phyloP scores from a whole-genome alignment of 257 asterid genomes.

The Nicotiana obtusifolia region DNA sequence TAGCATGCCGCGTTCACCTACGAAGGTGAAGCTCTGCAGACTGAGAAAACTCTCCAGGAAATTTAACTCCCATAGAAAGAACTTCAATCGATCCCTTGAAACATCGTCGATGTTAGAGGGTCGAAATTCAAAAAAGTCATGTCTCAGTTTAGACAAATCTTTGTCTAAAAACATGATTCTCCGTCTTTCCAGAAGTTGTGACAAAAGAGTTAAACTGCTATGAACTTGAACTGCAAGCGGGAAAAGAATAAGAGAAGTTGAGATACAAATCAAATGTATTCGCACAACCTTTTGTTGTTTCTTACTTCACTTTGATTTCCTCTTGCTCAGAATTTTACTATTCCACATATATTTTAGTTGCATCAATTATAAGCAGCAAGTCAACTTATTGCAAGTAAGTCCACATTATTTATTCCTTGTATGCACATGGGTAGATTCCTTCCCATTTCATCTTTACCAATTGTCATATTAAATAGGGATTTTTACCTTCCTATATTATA shows the following conservation, averaged over 20 bases:
- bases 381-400: background rate
- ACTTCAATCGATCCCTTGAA: background rate
- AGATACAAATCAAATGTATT: background rate
- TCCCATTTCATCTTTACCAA: too few species aligned
- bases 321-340: background rate
- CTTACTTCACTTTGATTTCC: background rate
- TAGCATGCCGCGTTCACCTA: background rate
- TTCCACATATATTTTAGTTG: background rate
- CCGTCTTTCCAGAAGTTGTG: background rate
- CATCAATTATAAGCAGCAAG: background rate
- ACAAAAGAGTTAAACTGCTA: background rate
- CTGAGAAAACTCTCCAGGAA: background rate
- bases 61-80: background rate
- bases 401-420: background rate
- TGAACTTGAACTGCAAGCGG: background rate
- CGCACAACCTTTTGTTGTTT: too few species aligned
- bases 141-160: background rate
- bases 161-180: background rate
- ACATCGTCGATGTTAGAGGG: background rate
- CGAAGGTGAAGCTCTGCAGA: background rate
- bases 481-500: too few species aligned
- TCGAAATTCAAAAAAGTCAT: accelerated
- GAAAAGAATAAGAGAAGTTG: too few species aligned
- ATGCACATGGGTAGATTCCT: background rate
- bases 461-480: too few species aligned